Base-by-base conservation (phyloP, 2,329 filamentous ascomycete species). In the Penicillium sp. region DNA sequence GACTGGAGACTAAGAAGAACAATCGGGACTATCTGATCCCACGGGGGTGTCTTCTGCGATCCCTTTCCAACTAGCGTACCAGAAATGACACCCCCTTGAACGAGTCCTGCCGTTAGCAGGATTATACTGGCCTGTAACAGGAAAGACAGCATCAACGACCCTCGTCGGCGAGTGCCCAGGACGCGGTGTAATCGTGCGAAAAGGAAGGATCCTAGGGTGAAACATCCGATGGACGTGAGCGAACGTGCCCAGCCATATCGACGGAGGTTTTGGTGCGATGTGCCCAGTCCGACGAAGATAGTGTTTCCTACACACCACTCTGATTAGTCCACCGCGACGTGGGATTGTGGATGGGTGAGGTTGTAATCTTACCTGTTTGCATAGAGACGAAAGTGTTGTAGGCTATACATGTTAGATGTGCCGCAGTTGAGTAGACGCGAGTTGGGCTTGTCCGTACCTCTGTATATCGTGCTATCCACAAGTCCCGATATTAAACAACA, bases 351-450 rank as follows among this genome's bases (percentile, higher is more conserved):
- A 39, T 16, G 7, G 37, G 32, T 37, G 35, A 10, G 26, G 31
- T 39, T 46, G 45, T 52, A 24, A 51, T 54, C 58, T 37, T 59
- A 66, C 65, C 65, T 0, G 61, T 65, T 47, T 76, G 74, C 74
- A 76, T 76, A 1, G 74, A 76, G 11, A 77, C 75, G 55, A 78
- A 77, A 13, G 74, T 77, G 26, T 74, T 71, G 44, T 77, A 78
- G 5, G 74, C 75, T 78, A 26, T 3, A 14, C 0, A 38, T 29
- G 32, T 52, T 42, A 44, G 48, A 37, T 11, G 37, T 45, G 9
- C 3, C 7, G 22, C 26, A 37, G 29, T 10, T 16, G 8, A n/a
- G 22, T 22, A 24, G 10, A 37, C 13, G 4, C 9, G 10, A 3
- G 14, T 13, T 35, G n/a, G 9, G 0, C 13, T n/a, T 18, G 24